phyloP scores from a whole-genome alignment of 2,329 filamentous ascomycete genomes.

The Colletotrichum tabaci region DNA sequence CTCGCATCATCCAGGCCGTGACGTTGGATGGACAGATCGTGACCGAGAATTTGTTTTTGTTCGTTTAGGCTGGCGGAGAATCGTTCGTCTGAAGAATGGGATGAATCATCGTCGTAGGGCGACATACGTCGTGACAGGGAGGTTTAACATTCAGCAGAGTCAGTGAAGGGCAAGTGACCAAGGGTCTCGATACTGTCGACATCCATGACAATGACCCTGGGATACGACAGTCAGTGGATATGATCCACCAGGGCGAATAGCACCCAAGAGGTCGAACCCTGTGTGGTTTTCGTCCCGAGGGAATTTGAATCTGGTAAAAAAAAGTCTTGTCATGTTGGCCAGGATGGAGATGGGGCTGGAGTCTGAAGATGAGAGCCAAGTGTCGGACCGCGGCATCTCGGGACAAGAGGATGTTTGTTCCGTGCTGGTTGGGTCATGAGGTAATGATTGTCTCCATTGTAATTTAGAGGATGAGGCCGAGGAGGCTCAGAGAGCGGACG shows the following conservation, averaged over 20 bases:
- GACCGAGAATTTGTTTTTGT: constrained; percentile 5
- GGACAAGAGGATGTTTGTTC: not conserved
- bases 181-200: constrained; percentile 20
- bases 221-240: constrained; percentile 29
- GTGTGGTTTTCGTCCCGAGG: constrained; percentile 20
- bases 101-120: constrained; percentile 10
- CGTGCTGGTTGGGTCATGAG: not conserved
- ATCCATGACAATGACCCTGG: constrained; percentile 18
- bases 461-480: not conserved
- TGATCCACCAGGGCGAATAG: constrained; percentile 22
- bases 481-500: no score
- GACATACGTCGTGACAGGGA: constrained; percentile 14
- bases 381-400: constrained; percentile 30
- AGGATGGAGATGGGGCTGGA: not conserved
- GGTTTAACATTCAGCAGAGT: constrained; percentile 5
- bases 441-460: not conserved
- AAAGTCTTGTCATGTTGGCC: constrained; percentile 26
- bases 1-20: constrained; percentile 3
- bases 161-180: constrained; percentile 4
- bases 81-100: constrained; percentile 4
- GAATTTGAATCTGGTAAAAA: constrained; percentile 18
- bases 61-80: not conserved
- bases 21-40: constrained; percentile 26
- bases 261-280: constrained; percentile 6
- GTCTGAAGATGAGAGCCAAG: constrained; percentile 12